phyloP scores from a whole-genome alignment of 176 grass and related monocot species.

The Oropetium thomaeum region DNA sequence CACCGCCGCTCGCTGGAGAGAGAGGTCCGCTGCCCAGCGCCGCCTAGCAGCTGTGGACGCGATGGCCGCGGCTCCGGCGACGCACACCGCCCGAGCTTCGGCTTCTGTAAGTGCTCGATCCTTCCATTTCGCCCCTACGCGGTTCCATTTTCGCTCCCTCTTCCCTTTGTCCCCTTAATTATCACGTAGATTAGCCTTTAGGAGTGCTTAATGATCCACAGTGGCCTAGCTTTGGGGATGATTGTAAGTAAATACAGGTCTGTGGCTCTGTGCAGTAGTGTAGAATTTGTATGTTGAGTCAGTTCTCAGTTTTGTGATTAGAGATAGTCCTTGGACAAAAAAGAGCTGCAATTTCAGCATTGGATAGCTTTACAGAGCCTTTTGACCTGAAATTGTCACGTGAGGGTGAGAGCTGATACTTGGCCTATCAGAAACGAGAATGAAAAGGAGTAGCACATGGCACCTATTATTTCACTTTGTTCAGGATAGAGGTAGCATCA shows the following conservation, averaged over 20 bases:
- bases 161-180: not conserved
- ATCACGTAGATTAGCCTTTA: not conserved
- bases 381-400: not conserved
- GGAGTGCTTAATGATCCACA: not conserved
- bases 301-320: not conserved
- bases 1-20: not conserved
- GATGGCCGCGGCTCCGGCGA: slow-evolving; percentile 36
- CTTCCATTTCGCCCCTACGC: not conserved
- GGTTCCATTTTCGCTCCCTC: not conserved
- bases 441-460: not conserved
- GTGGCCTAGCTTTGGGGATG: not conserved
- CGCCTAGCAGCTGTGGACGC: not conserved
- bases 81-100: slow-evolving; percentile 35
- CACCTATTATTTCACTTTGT: not conserved
- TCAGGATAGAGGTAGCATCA: not conserved
- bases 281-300: not conserved
- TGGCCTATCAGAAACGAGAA: not conserved
- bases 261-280: not conserved
- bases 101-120: slow-evolving; percentile 37
- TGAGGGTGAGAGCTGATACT: not conserved
- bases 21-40: not conserved
- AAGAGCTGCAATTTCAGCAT: not conserved
- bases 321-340: not conserved
- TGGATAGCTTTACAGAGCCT: not conserved
- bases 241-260: not conserved